phyloP scores from a whole-genome alignment of 2,329 filamentous ascomycete genomes.

The Aspergillus sp. region DNA sequence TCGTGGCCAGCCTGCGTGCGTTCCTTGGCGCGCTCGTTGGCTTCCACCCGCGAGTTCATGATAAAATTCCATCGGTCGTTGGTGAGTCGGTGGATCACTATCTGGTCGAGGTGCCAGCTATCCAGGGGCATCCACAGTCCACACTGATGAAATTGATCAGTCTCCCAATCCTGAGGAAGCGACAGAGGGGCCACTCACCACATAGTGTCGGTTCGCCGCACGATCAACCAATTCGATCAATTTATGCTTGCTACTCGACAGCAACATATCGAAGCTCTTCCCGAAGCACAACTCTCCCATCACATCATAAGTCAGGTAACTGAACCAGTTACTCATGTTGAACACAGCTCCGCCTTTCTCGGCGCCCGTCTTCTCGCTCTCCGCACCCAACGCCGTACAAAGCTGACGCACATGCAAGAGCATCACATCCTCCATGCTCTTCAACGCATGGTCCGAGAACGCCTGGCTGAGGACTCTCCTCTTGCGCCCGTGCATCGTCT shows the following conservation, averaged over 20 bases:
- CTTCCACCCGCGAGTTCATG: constrained; percentile 67
- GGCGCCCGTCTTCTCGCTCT: constrained; percentile 11
- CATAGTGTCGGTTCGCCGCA: constrained; percentile 67
- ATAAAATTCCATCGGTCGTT: constrained; percentile 68
- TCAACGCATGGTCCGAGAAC: constrained; percentile 66
- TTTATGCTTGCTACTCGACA: constrained; percentile 53
- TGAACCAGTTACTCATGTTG: constrained; percentile 40
- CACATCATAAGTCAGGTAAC: constrained; percentile 51
- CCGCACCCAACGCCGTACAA: constrained; percentile 42
- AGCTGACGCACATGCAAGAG: constrained; percentile 66
- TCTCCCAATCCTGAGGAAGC: not conserved
- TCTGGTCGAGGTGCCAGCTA: constrained; percentile 64
- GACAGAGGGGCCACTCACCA: constrained; percentile 50
- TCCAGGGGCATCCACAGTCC: constrained; percentile 70
- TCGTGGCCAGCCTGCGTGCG: constrained; percentile 59
- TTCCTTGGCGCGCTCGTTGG: constrained; percentile 63
- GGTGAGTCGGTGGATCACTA: constrained; percentile 67
- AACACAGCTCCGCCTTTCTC: constrained; percentile 26
- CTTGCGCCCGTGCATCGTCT: constrained; percentile 68
- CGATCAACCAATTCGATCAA: constrained; percentile 66
- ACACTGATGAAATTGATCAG: constrained; percentile 49
- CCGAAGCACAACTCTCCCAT: constrained; percentile 54
- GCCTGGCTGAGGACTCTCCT: constrained; percentile 69
- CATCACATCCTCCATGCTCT: constrained; percentile 68
- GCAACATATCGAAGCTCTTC: constrained; percentile 52